Evolutionary conservation across 768 basidiomycete genomes (phyloP), one percentile per base, ranked within the genome.

Genomic region (Daedaleopsis nitida): DNA sequence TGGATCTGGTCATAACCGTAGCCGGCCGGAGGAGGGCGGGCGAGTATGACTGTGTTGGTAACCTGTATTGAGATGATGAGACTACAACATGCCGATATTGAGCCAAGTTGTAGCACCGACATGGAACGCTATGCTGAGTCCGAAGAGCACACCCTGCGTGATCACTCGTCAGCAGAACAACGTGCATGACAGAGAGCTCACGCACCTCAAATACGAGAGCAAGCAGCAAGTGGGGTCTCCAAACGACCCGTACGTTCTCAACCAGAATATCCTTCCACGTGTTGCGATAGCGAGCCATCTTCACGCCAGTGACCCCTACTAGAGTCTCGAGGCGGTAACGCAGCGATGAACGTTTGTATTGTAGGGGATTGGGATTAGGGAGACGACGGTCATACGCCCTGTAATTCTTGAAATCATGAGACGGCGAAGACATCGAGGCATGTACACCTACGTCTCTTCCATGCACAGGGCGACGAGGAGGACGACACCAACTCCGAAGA

Each of bases 31-130:
- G 76, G 76, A 0, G 84, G 83, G 8, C 73, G 73, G 11, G 83
- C 85, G 1, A 88, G 71, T 73, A 88, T 88, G 5, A 87, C 83
- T 0, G 81, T 83, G 58, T 83, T 86, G 3, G 86, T 89, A 17
- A 85, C 83, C 81, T 87, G 27, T 3, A 32, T 3, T 32, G 27
- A 32, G 27, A 32, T 32, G 59, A 7, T 24, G 47, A 8, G 23
- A 49, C 58, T 51, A 38, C 1, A 45, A 14, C 19, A 11, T 32
- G 35, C 45, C 21, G 39, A 38, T 23, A 56, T 34, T n/a, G 19
- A 27, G 27, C 12, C 6, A 55, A 39, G 5, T 5, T 23, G 11
- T 27, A 9, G 10, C 2, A 58, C 77, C 37, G 50, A 83, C 82
- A 63, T 86, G 86, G 45, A 86, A 82, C 27, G 86, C 85, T 55